phyloP scores from a whole-genome alignment of 169 alveolate genomes.

The Theileria orientalis region DNA sequence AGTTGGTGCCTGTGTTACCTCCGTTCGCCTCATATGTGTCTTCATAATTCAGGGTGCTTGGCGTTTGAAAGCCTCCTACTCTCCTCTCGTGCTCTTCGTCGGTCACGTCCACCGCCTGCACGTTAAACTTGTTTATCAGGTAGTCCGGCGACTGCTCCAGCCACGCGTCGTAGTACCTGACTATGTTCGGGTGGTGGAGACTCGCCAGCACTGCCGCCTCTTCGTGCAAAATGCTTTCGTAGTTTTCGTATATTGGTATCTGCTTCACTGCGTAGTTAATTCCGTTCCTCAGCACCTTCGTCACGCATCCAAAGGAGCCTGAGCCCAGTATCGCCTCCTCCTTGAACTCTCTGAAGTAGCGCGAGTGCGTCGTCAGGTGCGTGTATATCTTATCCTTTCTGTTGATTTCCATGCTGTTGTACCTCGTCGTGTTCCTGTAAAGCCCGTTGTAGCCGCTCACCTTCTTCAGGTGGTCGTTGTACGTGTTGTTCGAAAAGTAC shows the following conservation, averaged over 20 bases:
- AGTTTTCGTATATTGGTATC: constrained; percentile 55
- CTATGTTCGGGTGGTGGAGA: constrained; percentile 79
- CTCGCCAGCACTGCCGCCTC: constrained; percentile 84
- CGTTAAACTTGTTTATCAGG: not conserved
- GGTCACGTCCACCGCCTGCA: not conserved
- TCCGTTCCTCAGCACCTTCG: constrained; percentile 74
- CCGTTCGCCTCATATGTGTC: too few species aligned
- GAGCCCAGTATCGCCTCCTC: constrained; percentile 77
- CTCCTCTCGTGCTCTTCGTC: not conserved
- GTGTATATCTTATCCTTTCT: constrained; percentile 5
- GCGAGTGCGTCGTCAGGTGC: constrained; percentile 44
- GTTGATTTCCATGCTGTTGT: constrained; percentile 11
- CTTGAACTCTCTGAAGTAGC: constrained; percentile 75
- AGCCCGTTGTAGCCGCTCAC: not conserved
- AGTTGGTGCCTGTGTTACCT: not conserved
- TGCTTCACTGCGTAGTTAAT: constrained; percentile 78
- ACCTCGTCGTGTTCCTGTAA: not conserved
- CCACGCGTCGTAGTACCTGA: constrained; percentile 85
- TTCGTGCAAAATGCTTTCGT: constrained; percentile 58
- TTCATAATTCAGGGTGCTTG: not conserved
- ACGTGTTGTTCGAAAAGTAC: not conserved
- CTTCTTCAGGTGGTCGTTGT: not conserved
- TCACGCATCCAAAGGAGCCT: constrained; percentile 83
- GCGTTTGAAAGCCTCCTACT: not conserved
- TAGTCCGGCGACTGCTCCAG: constrained; percentile 67